A percentile compares a stretch with the other conserved stretches of the same genome.
These are phyloP conservation scores for Limnanthes douglasii DNA, from an alignment of 345 rosid genomes.

Conservation along the genomic window DNA sequence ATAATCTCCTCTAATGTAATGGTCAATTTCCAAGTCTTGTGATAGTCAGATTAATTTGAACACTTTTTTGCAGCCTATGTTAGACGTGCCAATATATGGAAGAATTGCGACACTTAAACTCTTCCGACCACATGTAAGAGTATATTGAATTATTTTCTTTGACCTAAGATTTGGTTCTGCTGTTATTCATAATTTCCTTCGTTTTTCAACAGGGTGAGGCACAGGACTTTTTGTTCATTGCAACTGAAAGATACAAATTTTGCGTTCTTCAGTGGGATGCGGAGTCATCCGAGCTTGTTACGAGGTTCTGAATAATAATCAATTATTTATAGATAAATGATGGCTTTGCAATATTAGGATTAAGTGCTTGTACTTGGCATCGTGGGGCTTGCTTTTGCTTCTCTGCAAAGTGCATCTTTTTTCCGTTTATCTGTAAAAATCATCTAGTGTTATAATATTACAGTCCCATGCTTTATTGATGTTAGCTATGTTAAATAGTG, in stretches of 20 bases:
- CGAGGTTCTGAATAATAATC: too few relatives aligned
- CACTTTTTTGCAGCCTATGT: slow-evolving; percentile 49
- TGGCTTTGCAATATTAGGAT: too few relatives aligned
- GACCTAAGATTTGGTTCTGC: neutral
- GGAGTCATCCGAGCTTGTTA: slow-evolving; percentile 67
- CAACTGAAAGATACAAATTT: slow-evolving; percentile 78
- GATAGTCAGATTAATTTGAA: slow-evolving; percentile 3
- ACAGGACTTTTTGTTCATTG: slow-evolving; percentile 80
- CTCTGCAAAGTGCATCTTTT: too few relatives aligned
- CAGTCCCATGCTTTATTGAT: too few relatives aligned
- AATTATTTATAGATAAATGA: too few relatives aligned
- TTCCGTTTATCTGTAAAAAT: too few relatives aligned
- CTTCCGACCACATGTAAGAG: slow-evolving; percentile 88
- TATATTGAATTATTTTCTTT: neutral
- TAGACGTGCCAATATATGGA: slow-evolving; percentile 89
- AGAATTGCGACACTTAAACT: slow-evolving; percentile 88
- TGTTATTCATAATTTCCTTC: neutral
- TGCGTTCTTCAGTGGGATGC: slow-evolving; percentile 95
- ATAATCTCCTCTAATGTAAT: neutral
- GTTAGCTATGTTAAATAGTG: too few relatives aligned
- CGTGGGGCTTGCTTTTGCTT: too few relatives aligned
- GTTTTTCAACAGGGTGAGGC: slow-evolving; percentile 66
- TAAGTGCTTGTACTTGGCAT: too few relatives aligned
- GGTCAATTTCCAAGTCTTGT: neutral
- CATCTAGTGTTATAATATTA: too few relatives aligned